These are phyloP conservation scores for Calonectria hongkongensis DNA, from an alignment of 2,329 filamentous ascomycete genomes.

Conservation along the genomic window DNA sequence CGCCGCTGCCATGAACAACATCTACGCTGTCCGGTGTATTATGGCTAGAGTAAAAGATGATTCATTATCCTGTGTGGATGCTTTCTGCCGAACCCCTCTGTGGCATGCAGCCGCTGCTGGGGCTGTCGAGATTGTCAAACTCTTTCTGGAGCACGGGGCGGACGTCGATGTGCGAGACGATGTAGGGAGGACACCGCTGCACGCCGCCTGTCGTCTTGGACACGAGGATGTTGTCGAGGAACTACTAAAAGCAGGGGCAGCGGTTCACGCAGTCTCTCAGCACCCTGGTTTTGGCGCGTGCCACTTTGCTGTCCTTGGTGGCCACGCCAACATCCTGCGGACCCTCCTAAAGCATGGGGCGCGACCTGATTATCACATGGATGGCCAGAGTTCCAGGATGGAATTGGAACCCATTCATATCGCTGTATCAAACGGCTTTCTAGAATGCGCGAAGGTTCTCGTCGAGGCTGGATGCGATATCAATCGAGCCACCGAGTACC, in stretches of 20 bases:
- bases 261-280: not conserved
- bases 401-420: not conserved
- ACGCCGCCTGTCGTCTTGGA: not conserved
- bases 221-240: not conserved
- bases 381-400: no score
- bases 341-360: not conserved
- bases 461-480: not conserved
- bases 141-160: not conserved
- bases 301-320: not conserved
- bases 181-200: not conserved
- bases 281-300: not conserved
- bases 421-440: not conserved
- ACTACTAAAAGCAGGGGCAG: not conserved
- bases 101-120: conserved; percentile 4
- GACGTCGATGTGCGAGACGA: not conserved
- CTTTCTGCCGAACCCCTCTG: not conserved
- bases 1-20: conserved; percentile 22
- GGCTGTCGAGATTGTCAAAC: not conserved
- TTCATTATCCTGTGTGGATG: not conserved
- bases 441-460: not conserved
- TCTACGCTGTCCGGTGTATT: not conserved
- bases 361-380: not conserved
- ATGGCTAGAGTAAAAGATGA: not conserved
- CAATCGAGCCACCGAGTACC: not conserved
- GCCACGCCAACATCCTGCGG: not conserved